Evolutionary conservation across 495 filamentous ascomycete genomes (phyloP).

Genomic region (Parmelia sp.): DNA sequence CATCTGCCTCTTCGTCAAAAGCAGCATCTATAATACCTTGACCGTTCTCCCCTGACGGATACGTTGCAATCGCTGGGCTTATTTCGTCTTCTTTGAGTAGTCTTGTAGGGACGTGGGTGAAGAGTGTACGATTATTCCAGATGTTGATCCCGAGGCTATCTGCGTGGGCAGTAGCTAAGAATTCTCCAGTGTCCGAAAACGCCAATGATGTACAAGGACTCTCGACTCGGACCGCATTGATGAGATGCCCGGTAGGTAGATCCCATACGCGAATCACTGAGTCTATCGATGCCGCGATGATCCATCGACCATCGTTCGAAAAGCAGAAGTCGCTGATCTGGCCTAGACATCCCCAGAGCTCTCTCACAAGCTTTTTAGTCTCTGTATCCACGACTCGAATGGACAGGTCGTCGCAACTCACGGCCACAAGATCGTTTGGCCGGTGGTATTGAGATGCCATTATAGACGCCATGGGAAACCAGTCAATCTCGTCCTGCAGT

Average conservation of each 20-base stretch:
- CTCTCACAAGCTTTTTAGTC: constrained; percentile 81
- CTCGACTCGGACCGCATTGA: constrained; percentile 75
- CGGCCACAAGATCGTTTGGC: constrained; percentile 77
- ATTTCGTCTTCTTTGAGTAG: constrained; percentile 73
- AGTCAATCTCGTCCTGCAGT: constrained; percentile 75
- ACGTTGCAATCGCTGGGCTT: constrained; percentile 53
- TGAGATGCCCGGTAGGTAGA: constrained; percentile 86
- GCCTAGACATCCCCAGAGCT: constrained; percentile 82
- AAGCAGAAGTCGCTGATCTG: constrained; percentile 83
- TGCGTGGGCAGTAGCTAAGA: constrained; percentile 78
- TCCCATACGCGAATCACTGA: constrained; percentile 85
- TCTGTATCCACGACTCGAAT: constrained; percentile 86
- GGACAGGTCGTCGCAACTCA: constrained; percentile 81
- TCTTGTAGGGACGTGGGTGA: constrained; percentile 76
- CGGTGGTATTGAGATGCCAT: constrained; percentile 74
- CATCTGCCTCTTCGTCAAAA: constrained; percentile 46
- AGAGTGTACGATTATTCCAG: constrained; percentile 89
- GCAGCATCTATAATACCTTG: constrained; percentile 64
- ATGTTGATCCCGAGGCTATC: constrained; percentile 83
- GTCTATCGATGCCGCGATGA: constrained; percentile 82
- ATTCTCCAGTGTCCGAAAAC: constrained; percentile 87
- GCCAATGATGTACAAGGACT: constrained; percentile 73
- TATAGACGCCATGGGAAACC: constrained; percentile 69
- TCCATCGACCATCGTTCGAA: constrained; percentile 89
- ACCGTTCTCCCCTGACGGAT: constrained; percentile 78